phyloP scores from a whole-genome alignment of 176 grass and related monocot species.

The Oropetium thomaeum region DNA sequence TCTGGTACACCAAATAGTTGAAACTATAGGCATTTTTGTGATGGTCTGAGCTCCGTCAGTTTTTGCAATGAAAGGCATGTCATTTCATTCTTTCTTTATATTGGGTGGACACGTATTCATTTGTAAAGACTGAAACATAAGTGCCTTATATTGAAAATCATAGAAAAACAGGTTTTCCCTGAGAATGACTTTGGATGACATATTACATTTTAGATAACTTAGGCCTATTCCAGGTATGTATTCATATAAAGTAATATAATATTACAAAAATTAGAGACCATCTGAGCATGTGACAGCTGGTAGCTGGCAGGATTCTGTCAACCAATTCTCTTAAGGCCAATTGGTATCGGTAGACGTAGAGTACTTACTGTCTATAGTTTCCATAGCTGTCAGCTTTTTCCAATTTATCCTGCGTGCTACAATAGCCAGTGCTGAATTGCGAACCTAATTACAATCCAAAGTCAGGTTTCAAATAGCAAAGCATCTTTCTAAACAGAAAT shows the following conservation, averaged over 20 bases:
- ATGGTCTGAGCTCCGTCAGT: neutral
- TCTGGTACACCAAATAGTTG: no score
- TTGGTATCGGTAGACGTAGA: neutral
- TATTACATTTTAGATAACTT: neutral
- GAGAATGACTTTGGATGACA: neutral
- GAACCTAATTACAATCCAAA: constrained; percentile 51
- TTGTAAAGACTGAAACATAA: neutral
- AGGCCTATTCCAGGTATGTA: neutral
- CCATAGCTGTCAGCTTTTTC: constrained; percentile 61
- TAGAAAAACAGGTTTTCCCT: neutral
- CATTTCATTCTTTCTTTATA: neutral
- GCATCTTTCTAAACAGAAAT: constrained; percentile 7
- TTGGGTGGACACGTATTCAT: neutral
- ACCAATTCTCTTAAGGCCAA: neutral
- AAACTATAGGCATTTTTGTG: neutral
- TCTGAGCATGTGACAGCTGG: neutral
- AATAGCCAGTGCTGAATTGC: constrained; percentile 78
- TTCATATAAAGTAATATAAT: neutral
- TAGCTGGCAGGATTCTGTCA: neutral
- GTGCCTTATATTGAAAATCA: neutral
- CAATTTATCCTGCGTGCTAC: constrained; percentile 77
- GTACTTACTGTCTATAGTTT: constrained; percentile 87
- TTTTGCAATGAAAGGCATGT: neutral
- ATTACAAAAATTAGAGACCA: neutral
- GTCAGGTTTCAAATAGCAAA: constrained; percentile 24